phyloP scores from a whole-genome alignment of 2,329 filamentous ascomycete genomes.

The Colletotrichum viniferum region DNA sequence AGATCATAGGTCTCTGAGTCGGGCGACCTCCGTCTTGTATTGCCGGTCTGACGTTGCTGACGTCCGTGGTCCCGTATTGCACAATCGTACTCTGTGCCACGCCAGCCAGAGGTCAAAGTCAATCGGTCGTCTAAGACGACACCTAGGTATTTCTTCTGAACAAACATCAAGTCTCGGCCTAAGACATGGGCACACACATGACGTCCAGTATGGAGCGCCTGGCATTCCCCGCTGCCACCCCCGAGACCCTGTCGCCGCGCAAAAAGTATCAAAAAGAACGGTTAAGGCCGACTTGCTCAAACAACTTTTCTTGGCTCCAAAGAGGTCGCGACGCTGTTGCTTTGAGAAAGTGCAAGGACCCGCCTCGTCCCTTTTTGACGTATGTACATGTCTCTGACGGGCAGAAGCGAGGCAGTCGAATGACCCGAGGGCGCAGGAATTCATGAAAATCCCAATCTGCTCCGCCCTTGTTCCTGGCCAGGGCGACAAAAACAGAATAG shows the following conservation, averaged over 20 bases:
- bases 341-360: background rate
- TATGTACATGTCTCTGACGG: conserved; percentile 2
- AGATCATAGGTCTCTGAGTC: conserved; percentile 4
- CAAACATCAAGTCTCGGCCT: conserved; percentile 2
- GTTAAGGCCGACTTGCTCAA: background rate
- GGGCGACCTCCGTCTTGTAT: background rate
- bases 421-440: conserved; percentile 3
- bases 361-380: background rate
- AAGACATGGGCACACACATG: conserved; percentile 14
- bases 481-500: background rate
- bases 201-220: background rate
- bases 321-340: background rate
- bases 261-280: background rate
- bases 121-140: background rate
- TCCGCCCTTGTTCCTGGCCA: background rate
- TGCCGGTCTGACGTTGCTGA: background rate
- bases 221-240: background rate
- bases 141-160: background rate
- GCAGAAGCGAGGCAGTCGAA: background rate
- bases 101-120: background rate
- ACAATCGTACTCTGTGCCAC: background rate
- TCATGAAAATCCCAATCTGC: conserved; percentile 6
- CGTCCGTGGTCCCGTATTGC: background rate
- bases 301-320: background rate
- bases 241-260: background rate